phyloP scores from a whole-genome alignment of 768 basidiomycete genomes.

The Infundibulicybe gibba region DNA sequence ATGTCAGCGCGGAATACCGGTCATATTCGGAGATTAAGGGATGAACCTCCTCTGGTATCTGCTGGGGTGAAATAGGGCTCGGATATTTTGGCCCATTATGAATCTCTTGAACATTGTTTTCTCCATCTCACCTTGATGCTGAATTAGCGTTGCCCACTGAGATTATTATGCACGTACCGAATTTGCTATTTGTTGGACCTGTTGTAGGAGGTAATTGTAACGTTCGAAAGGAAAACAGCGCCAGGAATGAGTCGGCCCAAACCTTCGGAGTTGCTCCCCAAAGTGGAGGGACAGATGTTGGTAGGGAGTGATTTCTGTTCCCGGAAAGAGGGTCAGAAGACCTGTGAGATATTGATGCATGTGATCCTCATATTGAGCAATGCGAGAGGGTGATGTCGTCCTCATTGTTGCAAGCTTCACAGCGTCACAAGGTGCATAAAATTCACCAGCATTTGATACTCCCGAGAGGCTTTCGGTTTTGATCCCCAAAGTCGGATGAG shows the following conservation, averaged over 20 bases:
- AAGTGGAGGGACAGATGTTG: slow-evolving; percentile 40
- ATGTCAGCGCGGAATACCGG: slow-evolving; percentile 7
- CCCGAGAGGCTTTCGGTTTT: no score
- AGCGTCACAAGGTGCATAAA: slow-evolving; percentile 30
- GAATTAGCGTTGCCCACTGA: background rate
- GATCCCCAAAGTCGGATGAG: slow-evolving; percentile 27
- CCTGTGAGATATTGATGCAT: slow-evolving; percentile 27
- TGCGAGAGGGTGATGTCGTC: slow-evolving; percentile 13
- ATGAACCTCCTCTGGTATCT: background rate
- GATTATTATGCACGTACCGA: slow-evolving; percentile 22
- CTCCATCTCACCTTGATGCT: slow-evolving; percentile 21
- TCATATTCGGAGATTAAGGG: slow-evolving; percentile 2
- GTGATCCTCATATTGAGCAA: slow-evolving; percentile 18
- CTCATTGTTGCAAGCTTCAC: slow-evolving; percentile 23
- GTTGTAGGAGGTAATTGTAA: slow-evolving; percentile 27
- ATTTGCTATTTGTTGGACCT: slow-evolving; percentile 22
- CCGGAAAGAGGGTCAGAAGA: slow-evolving; percentile 24
- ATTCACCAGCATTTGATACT: slow-evolving; percentile 35
- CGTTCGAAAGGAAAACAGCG: slow-evolving; percentile 30
- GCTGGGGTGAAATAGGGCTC: slow-evolving; percentile 4
- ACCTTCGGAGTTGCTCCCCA: slow-evolving; percentile 18
- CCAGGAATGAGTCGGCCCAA: slow-evolving; percentile 35
- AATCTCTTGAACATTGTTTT: slow-evolving; percentile 20
- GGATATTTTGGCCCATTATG: slow-evolving; percentile 17
- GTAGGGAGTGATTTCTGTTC: slow-evolving; percentile 22